Evolutionary conservation across 306 rosid genomes (phyloP).

Genomic region (Cucurbita maxima): DNA sequence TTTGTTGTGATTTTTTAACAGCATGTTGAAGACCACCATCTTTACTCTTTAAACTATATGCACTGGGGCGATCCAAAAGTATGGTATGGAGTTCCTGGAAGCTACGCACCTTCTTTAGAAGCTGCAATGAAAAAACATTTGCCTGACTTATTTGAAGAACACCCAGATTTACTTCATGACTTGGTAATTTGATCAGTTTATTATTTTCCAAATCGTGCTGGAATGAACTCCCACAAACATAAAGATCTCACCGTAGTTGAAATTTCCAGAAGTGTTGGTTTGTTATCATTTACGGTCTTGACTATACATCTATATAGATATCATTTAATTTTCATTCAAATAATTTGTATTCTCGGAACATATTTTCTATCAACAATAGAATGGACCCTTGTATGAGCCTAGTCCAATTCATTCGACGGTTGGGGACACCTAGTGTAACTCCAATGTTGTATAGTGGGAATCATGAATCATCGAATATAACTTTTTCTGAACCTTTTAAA

Average conservation of each 20-base stretch:
- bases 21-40: constrained; percentile 99
- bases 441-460: background rate
- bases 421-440: background rate
- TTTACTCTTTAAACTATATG: constrained; percentile 78
- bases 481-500: background rate
- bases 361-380: background rate
- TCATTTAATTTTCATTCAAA: background rate
- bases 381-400: background rate
- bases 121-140: constrained; percentile 67
- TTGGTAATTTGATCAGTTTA: constrained; percentile 29
- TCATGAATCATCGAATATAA: background rate
- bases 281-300: background rate
- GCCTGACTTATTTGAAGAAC: constrained; percentile 81
- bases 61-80: constrained; percentile 93
- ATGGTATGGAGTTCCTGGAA: constrained; percentile 94
- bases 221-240: background rate
- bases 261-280: background rate
- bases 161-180: constrained; percentile 84
- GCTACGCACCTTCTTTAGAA: constrained; percentile 57
- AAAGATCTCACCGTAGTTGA: background rate
- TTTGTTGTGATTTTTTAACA: constrained; percentile 27
- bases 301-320: background rate
- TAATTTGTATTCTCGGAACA: background rate
- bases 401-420: background rate
- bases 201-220: background rate